Evolutionary conservation across 1,284 basidiomycete species (phyloP).

Genomic region (Cryptococcus wingfieldii): DNA sequence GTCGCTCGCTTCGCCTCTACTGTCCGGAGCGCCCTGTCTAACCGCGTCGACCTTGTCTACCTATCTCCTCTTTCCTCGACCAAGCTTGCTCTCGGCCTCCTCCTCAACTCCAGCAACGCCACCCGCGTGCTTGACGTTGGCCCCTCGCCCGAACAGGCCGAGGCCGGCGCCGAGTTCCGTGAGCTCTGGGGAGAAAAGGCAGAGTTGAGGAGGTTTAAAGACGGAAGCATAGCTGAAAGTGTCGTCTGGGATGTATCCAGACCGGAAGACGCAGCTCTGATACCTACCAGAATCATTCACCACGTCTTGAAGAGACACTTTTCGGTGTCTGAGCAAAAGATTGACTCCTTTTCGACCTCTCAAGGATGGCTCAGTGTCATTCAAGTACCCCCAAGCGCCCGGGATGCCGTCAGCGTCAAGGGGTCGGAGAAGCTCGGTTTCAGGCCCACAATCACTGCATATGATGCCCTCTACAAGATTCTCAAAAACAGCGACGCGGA

Average conservation of each 20-base stretch:
- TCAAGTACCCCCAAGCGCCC: conserved; percentile 59
- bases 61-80: conserved; percentile 51
- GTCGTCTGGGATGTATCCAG: conserved; percentile 73
- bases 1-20: conserved; percentile 56
- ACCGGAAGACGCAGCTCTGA: conserved; percentile 69
- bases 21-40: conserved; percentile 64
- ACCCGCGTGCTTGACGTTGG: conserved; percentile 84
- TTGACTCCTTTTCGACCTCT: conserved; percentile 55
- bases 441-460: conserved; percentile 71
- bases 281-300: conserved; percentile 69
- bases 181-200: conserved; percentile 88
- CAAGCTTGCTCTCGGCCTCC: conserved; percentile 61
- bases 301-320: conserved; percentile 76
- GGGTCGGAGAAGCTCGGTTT: conserved; percentile 59
- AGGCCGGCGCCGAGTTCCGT: conserved; percentile 61
- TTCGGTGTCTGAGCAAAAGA: conserved; percentile 54
- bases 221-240: conserved; percentile 86
- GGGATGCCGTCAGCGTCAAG: conserved; percentile 48
- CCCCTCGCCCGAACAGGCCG: conserved; percentile 63
- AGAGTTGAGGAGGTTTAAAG: conserved; percentile 94
- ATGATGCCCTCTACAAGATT: conserved; percentile 70
- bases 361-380: conserved; percentile 61
- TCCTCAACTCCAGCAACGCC: conserved; percentile 66
- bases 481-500: conserved; percentile 73
- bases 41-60: conserved; percentile 61